A percentile compares a stretch with the other conserved stretches of the same genome.
Conservation (phyloP, 805 yeast genomes). For the Cyberlindnera mrakii region DNA sequence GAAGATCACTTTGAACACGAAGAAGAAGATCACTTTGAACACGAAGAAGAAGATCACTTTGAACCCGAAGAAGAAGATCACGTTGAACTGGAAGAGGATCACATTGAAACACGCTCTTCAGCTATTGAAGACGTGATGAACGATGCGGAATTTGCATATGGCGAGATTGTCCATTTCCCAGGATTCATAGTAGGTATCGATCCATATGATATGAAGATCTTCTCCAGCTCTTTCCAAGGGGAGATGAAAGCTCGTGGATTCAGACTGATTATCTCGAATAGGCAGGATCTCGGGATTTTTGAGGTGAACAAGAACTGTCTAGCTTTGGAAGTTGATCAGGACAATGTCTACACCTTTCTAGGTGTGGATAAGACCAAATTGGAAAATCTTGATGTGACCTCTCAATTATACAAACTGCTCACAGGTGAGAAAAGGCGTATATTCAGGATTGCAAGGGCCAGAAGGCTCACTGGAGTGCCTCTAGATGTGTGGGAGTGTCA, state of each 20-base stretch:
- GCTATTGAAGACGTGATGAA: constrained; percentile 1
- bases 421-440: no score
- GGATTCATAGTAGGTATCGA: constrained; percentile 14
- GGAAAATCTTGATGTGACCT: no score
- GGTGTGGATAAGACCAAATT: no score
- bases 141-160: background rate
- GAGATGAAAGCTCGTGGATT: constrained; percentile 8
- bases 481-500: no score
- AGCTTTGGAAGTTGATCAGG: constrained; percentile 6
- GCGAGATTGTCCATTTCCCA: background rate
- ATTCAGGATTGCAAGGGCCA: no score
- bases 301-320: constrained; percentile 13
- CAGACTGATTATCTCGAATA: constrained; percentile 14
- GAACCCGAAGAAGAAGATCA: no score
- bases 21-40: background rate
- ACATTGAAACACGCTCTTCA: background rate
- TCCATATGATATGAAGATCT: constrained; percentile 5
- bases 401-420: no score
- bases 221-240: constrained; percentile 13
- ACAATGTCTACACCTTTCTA: background rate
- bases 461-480: no score
- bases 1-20: background rate
- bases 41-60: background rate
- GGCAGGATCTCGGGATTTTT: background rate
- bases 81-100: background rate